Base-by-base conservation (phyloP, 2,329 filamentous ascomycete genomes). In the Fusarium sp. region DNA sequence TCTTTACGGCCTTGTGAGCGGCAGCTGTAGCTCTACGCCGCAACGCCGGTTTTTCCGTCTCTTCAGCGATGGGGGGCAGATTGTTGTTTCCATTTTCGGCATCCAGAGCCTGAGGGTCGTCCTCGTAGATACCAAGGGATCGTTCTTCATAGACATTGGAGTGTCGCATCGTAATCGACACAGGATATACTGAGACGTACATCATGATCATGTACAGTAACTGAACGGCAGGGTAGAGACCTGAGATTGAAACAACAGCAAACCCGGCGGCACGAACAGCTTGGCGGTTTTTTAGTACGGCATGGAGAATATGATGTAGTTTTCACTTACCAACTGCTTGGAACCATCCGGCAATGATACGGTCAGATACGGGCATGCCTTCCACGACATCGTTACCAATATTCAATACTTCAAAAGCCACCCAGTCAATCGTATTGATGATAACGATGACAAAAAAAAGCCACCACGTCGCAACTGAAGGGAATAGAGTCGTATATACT, bases 121-220 rank as follows among this genome's bases (percentile, higher is more conserved):
- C 75, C 37, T 74, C 74, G 55, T 87, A 85, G 29, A 88, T 82
- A 0, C 87, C 87, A 2, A 91, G 77, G 0, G 84, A 87, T 7
- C 86, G 80, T 67, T 91, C 88, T 70, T 91, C 88, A 69, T 91
- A 91, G 27, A 89, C 84, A 68, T 91, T 91, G 35, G 87, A 88
- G 70, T 88, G 85, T 25, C 88, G 83, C 75, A 88, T 84, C 1
- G 83, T 86, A 55, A 88, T 85, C 23, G 84, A 82, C 19, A 88
- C 81, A 0, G 87, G 86, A 57, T 86, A 88, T 3, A 82, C 84
- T 1, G 85, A 85, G 37, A 88, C 84, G 71, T 88, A 89, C 84
- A 88, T 88, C 78, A 88, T 86, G 51, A 88, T 79, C 11, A 88
- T 77, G 65, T 86, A 88, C 2, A 85, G 73, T 1, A 88, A 79